Evolutionary conservation across 2,329 filamentous ascomycete species (phyloP).

Genomic region (Bimuria novae-zelandiae): DNA sequence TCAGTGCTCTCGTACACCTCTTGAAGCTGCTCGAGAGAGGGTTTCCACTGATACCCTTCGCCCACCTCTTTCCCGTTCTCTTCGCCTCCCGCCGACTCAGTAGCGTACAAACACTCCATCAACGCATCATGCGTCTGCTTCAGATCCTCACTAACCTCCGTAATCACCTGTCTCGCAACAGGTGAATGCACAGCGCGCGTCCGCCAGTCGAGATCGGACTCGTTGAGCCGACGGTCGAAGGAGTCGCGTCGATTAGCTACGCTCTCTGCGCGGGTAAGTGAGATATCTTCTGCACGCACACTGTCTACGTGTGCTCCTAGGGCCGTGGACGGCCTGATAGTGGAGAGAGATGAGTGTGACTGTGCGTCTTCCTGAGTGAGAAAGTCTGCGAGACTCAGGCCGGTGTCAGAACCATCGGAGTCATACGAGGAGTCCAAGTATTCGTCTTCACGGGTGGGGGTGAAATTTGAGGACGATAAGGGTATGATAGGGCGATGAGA

Average conservation of each 20-base stretch:
- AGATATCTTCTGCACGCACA: not conserved
- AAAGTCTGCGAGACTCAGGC: too few species aligned
- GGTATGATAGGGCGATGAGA: too few species aligned
- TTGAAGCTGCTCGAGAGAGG: not conserved
- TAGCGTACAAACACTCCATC: not conserved
- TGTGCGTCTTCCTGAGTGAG: too few species aligned
- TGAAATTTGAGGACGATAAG: too few species aligned
- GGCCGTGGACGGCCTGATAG: too few species aligned
- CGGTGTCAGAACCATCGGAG: too few species aligned
- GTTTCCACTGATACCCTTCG: not conserved
- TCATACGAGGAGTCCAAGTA: too few species aligned
- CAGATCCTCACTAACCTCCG: not conserved
- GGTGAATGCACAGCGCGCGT: not conserved
- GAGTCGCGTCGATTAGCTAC: not conserved
- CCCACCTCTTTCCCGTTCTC: not conserved
- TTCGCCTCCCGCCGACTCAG: not conserved
- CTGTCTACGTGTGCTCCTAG: too few species aligned
- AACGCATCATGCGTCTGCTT: not conserved
- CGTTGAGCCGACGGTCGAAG: not conserved
- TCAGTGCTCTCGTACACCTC: not conserved
- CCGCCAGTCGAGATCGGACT: not conserved
- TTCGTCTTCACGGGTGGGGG: too few species aligned
- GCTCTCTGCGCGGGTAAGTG: not conserved
- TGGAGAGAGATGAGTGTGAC: too few species aligned
- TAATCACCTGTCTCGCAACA: not conserved